Percentiles rank a stretch among this genome's conserved stretches.
phyloP scores from a whole-genome alignment of 371 early-diverging fungal genomes.

The Fennellomyces sp. region DNA sequence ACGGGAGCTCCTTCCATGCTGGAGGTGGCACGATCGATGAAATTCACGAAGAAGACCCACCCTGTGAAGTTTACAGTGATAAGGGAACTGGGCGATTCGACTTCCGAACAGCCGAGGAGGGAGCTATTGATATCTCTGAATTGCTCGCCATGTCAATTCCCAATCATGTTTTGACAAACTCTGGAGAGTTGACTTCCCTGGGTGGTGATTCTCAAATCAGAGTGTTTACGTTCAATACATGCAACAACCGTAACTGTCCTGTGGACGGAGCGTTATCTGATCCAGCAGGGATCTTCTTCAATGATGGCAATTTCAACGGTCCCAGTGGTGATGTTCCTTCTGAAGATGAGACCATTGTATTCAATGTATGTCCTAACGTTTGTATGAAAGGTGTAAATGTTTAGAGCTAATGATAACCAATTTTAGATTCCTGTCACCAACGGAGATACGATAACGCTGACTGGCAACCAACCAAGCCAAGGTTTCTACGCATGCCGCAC shows the following conservation, averaged over 20 bases:
- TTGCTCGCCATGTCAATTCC: not conserved
- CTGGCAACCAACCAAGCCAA: not conserved
- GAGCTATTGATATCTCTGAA: not conserved
- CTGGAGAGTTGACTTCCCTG: not conserved
- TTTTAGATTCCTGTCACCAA: conserved; percentile 20
- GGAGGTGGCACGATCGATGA: not conserved
- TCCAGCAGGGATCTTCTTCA: conserved; percentile 10
- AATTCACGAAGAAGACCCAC: not conserved
- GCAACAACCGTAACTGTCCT: not conserved
- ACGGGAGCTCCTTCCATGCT: conserved; percentile 10
- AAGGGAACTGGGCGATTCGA: not conserved
- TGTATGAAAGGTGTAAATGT: not conserved
- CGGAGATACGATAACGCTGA: conserved; percentile 7
- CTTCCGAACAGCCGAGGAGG: not conserved
- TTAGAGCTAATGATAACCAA: not conserved
- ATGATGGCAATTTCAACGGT: conserved; percentile 23
- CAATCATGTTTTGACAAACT: not conserved
- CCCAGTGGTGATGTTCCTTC: not conserved
- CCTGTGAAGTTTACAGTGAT: not conserved
- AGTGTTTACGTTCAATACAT: conserved; percentile 17
- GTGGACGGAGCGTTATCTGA: not conserved
- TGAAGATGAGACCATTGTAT: conserved; percentile 7
- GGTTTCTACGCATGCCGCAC: conserved; percentile 13
- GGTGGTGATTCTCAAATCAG: not conserved
- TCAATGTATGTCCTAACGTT: conserved; percentile 16